Conservation (phyloP, 306 rosid genomes). For the Comarum palustre region DNA sequence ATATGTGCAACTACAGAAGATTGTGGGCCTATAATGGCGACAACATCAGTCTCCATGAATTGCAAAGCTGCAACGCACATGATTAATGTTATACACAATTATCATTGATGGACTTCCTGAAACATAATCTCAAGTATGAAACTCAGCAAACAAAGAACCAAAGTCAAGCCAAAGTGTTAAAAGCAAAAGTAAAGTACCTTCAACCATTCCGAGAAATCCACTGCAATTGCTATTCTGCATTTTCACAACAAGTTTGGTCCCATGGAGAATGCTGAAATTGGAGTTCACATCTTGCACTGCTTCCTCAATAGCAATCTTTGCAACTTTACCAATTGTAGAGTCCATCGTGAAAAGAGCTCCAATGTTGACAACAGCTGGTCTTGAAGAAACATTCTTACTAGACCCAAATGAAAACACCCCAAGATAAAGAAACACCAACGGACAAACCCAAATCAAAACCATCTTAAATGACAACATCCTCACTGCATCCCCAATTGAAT, state of each 20-base stretch:
- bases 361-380: constrained; percentile 54
- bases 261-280: constrained; percentile 52
- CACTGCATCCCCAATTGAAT: constrained; percentile 13
- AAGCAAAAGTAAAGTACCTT: constrained; percentile 44
- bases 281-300: constrained; percentile 84
- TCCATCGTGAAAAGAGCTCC: constrained; percentile 77
- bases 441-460: constrained; percentile 36
- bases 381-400: constrained; percentile 37
- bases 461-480: constrained; percentile 26
- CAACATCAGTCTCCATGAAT: constrained; percentile 74
- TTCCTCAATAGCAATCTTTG: constrained; percentile 73
- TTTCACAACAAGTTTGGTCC: constrained; percentile 45
- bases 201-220: constrained; percentile 79
- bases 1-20: constrained; percentile 90
- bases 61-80: constrained; percentile 60
- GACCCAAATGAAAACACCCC: constrained; percentile 29
- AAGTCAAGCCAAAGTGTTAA: not conserved
- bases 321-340: constrained; percentile 71
- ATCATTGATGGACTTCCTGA: not conserved
- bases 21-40: constrained; percentile 89
- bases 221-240: constrained; percentile 66
- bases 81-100: not conserved
- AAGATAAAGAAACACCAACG: constrained; percentile 22
- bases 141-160: constrained; percentile 6
- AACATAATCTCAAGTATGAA: not conserved